Evolutionary conservation across 2,329 filamentous ascomycete genomes (phyloP).

Genomic region (Verticillium dahliae): DNA sequence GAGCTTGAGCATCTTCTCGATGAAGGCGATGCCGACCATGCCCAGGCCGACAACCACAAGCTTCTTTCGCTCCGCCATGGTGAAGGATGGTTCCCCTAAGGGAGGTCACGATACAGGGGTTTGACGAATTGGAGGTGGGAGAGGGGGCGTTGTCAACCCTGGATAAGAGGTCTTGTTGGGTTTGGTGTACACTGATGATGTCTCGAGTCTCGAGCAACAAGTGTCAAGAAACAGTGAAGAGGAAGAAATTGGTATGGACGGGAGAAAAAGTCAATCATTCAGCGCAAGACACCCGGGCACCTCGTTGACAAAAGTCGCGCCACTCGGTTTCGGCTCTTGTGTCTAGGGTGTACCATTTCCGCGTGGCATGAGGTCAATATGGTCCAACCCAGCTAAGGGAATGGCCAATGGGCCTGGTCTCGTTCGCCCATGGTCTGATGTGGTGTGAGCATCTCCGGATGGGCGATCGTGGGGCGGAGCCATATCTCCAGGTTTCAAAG

Average conservation of each 20-base stretch:
- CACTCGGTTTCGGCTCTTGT: neutral
- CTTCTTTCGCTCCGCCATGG: slow-evolving; percentile 50
- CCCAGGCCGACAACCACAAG: slow-evolving; percentile 81
- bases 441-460: neutral
- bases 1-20: slow-evolving; percentile 87
- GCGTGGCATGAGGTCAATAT: neutral
- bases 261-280: neutral
- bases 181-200: neutral
- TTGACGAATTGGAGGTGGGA: neutral
- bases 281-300: neutral
- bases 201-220: no score
- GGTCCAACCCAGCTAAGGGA: neutral
- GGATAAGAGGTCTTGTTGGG: neutral
- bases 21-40: slow-evolving; percentile 87
- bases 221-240: neutral
- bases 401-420: neutral
- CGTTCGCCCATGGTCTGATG: neutral
- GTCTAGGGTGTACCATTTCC: neutral
- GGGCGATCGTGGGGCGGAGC: neutral
- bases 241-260: neutral
- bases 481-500: neutral
- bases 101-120: neutral
- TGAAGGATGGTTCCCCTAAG: neutral
- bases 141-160: neutral
- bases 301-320: neutral